These are phyloP conservation scores for Penicilliopsis zonata DNA, from an alignment of 495 filamentous ascomycete species.

Conservation along the genomic window DNA sequence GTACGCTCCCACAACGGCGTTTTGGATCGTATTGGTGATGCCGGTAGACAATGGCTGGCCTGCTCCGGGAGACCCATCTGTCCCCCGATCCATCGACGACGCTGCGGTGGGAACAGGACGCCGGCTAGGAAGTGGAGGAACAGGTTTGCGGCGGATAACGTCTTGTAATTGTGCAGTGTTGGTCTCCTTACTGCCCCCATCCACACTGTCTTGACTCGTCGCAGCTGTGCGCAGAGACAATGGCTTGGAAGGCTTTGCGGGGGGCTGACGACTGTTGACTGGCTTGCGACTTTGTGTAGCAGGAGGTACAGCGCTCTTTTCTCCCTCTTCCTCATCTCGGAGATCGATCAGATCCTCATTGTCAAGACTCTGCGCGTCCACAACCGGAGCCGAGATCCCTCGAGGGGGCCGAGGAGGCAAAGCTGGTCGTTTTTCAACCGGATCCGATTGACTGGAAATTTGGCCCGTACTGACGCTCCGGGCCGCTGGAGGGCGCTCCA, in stretches of 20 bases:
- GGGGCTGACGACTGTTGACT: slow-evolving; percentile 23
- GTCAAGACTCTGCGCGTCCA: slow-evolving; percentile 18
- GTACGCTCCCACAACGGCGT: slow-evolving; percentile 6
- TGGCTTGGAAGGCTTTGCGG: slow-evolving; percentile 58
- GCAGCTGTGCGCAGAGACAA: slow-evolving; percentile 40
- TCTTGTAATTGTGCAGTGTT: slow-evolving; percentile 6
- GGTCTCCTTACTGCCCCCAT: slow-evolving; percentile 3
- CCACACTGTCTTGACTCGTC: slow-evolving; percentile 6
- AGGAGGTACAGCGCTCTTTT: not conserved
- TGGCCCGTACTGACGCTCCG: slow-evolving; percentile 18
- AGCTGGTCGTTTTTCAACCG: slow-evolving; percentile 15
- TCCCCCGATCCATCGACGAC: slow-evolving; percentile 6
- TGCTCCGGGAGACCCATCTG: not conserved
- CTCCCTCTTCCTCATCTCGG: slow-evolving; percentile 32
- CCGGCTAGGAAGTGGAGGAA: slow-evolving; percentile 32
- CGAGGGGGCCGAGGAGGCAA: slow-evolving; percentile 24
- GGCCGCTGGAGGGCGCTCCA: slow-evolving; percentile 9
- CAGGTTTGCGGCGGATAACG: slow-evolving; percentile 27
- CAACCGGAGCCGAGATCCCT: slow-evolving; percentile 7
- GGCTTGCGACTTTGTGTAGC: slow-evolving; percentile 10
- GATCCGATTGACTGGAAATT: slow-evolving; percentile 16
- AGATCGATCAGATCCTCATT: slow-evolving; percentile 55
- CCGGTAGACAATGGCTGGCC: not conserved
- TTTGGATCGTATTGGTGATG: not conserved
- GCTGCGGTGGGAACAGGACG: slow-evolving; percentile 12